A percentile compares a stretch with the other conserved stretches of the same genome.
Evolutionary conservation across 768 basidiomycete genomes (phyloP).

Genomic region (Nevesoporus exiguus): DNA sequence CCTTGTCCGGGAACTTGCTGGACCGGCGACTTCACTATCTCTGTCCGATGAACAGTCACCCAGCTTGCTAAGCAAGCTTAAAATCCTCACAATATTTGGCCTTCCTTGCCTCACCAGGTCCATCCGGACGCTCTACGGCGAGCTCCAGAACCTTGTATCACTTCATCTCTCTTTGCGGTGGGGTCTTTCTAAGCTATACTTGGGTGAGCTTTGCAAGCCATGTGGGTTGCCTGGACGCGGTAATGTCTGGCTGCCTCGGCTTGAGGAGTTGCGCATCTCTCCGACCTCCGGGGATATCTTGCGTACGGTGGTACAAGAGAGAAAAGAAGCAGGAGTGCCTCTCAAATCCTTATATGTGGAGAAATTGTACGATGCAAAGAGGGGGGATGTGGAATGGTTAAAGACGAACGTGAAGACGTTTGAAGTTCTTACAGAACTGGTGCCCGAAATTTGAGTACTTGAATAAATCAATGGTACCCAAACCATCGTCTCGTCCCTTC

Average conservation of each 20-base stretch:
- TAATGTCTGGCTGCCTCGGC: slow-evolving; percentile 43
- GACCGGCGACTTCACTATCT: slow-evolving; percentile 20
- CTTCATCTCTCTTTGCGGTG: slow-evolving; percentile 39
- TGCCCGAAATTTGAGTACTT: no score
- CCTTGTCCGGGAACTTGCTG: slow-evolving; percentile 43
- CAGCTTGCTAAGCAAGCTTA: slow-evolving; percentile 42
- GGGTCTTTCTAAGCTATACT: slow-evolving; percentile 27
- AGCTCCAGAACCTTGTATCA: slow-evolving; percentile 42
- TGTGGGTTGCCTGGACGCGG: neutral
- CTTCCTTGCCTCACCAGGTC: slow-evolving; percentile 40
- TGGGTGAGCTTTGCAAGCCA: slow-evolving; percentile 14
- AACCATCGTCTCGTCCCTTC: no score
- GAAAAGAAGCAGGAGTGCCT: slow-evolving; percentile 42
- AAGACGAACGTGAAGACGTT: slow-evolving; percentile 40
- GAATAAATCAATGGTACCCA: no score
- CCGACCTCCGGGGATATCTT: slow-evolving; percentile 42
- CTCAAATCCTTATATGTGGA: slow-evolving; percentile 45
- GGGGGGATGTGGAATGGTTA: slow-evolving; percentile 52
- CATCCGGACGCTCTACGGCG: slow-evolving; percentile 40
- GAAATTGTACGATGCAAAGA: slow-evolving; percentile 38
- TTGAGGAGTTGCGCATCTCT: slow-evolving; percentile 47
- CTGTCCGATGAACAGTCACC: slow-evolving; percentile 34
- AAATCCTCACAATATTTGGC: slow-evolving; percentile 49
- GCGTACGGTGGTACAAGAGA: slow-evolving; percentile 42
- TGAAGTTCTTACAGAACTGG: no score